These are phyloP conservation scores for Erythrophleum fordii DNA, from an alignment of 306 rosid species.

Conservation along the genomic window DNA sequence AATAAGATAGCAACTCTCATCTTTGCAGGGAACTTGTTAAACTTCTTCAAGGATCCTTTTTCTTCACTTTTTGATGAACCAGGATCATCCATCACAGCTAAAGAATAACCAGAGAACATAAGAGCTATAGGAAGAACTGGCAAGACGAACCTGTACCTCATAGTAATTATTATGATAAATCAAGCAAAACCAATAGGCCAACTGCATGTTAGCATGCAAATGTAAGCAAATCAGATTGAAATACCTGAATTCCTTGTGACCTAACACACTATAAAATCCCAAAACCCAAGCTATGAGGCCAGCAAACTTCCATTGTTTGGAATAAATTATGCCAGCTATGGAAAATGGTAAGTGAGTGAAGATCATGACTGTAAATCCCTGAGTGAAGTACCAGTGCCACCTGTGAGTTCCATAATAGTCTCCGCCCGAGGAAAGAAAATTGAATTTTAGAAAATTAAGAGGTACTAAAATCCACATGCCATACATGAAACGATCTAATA, in stretches of 20 bases:
- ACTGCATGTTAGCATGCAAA: constrained; percentile 25
- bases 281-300: constrained; percentile 89
- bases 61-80: constrained; percentile 41
- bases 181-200: constrained; percentile 29
- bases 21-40: constrained; percentile 52
- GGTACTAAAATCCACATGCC: constrained; percentile 91
- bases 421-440: constrained; percentile 94
- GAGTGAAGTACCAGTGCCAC: constrained; percentile 99
- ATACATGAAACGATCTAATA: constrained; percentile 77
- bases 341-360: constrained; percentile 83
- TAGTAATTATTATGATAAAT: constrained; percentile 35
- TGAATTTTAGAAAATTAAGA: constrained; percentile 86
- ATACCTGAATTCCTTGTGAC: constrained; percentile 98
- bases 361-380: constrained; percentile 87
- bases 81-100: constrained; percentile 59
- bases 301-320: constrained; percentile 80
- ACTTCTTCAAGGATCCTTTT: constrained; percentile 41
- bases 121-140: constrained; percentile 94
- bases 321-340: constrained; percentile 70
- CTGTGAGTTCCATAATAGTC: constrained; percentile 95
- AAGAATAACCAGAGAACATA: constrained; percentile 83
- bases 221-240: constrained; percentile 28
- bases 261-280: constrained; percentile 78
- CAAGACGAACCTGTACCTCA: constrained; percentile 77
- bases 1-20: constrained; percentile 58